Evolutionary conservation across 2,329 filamentous ascomycete genomes (phyloP), one percentile per base, ranked within the genome.

Genomic region (Penicillium sp.): DNA sequence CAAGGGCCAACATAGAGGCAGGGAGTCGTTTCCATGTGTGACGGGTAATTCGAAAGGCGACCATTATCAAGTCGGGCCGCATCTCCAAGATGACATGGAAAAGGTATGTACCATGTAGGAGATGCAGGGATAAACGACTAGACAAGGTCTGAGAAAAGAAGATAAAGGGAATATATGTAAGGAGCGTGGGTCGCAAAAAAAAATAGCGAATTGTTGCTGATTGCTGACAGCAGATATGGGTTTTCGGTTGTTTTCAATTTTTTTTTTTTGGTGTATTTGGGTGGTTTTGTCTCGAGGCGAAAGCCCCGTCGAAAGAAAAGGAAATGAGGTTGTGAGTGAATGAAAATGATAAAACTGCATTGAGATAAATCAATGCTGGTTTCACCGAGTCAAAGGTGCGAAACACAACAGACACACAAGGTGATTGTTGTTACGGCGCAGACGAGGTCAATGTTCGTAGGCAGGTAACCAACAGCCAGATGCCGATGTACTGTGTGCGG

Each of bases 31-130:
- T 57, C 46, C 50, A 51, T 54, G n/a, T 54, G 45, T 52, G 49
- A 56, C 50, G 52, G 46, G 51, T 53, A 48, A 50, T 55, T 62
- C 63, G 58, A 64, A 60, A 60, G 59, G 54, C 52, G 55, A 61
- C 57, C 47, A 47, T 46, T 29, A 29, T 58, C 55, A 38, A 37
- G 50, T 49, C 50, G 26, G 32, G 45, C 35, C 20, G 18, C 24
- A 47, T 29, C 34, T 34, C 46, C 40, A 40, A 24, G 18, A 18
- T 29, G 31, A 37, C 29, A 24, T 32, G 22, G 13, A 3, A 13
- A 26, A 49, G n/a, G n/a, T 24, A 31, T 22, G 16, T n/a, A 37
- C 22, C 22, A 31, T 51, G 24, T 35, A 31, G 13, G 38, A 20
- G 34, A 48, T 38, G 24, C n/a, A 34, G 46, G 24, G 50, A 59